Conservation (phyloP, 176 grass and related monocot genomes). For the Triticum urartu region DNA sequence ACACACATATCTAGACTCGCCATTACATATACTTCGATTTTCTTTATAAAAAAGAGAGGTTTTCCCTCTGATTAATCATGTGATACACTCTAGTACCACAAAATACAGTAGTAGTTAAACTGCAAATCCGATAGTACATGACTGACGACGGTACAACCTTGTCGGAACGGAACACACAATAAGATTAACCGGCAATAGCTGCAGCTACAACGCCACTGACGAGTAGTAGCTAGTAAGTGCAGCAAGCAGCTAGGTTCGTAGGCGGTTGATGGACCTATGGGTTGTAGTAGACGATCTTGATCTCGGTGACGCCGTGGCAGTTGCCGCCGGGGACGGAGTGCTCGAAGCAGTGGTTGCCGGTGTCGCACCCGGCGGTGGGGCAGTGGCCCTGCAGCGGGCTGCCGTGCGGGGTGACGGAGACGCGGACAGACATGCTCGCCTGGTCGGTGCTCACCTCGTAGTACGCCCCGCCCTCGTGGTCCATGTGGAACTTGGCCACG, state of each 20-base stretch:
- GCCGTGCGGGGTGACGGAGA: conserved; percentile 19
- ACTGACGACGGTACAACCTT: background rate
- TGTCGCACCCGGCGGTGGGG: conserved; percentile 28
- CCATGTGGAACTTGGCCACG: conserved; percentile 37
- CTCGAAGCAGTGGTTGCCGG: background rate
- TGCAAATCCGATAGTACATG: background rate
- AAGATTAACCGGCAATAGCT: no score
- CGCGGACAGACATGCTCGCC: background rate
- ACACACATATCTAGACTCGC: no score
- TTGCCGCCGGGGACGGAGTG: conserved; percentile 16
- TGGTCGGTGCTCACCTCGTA: conserved; percentile 17
- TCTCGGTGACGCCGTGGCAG: conserved; percentile 41
- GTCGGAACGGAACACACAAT: no score
- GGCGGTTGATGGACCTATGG: background rate
- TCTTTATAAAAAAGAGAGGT: no score
- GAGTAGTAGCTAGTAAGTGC: background rate
- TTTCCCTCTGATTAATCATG: no score
- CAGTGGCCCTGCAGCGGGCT: background rate
- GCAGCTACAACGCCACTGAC: no score
- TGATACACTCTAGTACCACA: background rate
- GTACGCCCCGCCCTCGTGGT: conserved; percentile 33
- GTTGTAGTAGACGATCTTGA: conserved; percentile 50
- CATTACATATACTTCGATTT: no score
- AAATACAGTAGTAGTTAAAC: background rate
- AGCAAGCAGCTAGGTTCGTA: background rate